Conservation (phyloP, 441 rosid species). For the Erysimum cheiri region DNA sequence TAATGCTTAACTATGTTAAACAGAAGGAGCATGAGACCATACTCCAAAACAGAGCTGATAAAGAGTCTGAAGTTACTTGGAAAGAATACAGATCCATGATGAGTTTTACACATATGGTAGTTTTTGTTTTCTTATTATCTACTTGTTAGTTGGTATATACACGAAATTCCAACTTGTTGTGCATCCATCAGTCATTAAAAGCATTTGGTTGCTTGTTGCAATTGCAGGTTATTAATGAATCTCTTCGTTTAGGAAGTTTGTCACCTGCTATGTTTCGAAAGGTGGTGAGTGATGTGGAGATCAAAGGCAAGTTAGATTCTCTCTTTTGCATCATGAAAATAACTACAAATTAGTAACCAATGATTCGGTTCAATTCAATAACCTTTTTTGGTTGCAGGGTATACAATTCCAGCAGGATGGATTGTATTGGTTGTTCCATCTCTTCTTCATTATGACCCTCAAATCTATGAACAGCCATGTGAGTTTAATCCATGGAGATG, state of each 20-base stretch:
- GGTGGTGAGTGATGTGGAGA: conserved; percentile 49
- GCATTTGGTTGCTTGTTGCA: neutral
- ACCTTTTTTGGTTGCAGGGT: conserved; percentile 16
- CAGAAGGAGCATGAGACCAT: conserved; percentile 53
- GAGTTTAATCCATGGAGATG: conserved; percentile 56
- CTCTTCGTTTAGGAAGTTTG: conserved; percentile 53
- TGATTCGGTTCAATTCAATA: neutral
- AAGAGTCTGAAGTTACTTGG: conserved; percentile 53
- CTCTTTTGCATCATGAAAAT: neutral
- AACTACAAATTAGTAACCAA: neutral
- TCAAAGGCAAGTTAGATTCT: conserved; percentile 43
- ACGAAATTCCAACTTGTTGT: neutral
- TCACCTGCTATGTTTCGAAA: conserved; percentile 56
- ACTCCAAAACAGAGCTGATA: conserved; percentile 37
- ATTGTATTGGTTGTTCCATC: conserved; percentile 30
- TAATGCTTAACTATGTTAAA: conserved; percentile 4
- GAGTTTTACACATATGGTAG: conserved; percentile 58
- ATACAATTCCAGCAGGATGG: conserved; percentile 38
- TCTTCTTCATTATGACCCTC: conserved; percentile 26
- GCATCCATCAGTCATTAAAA: neutral
- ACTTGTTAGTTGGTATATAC: neutral
- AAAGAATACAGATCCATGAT: conserved; percentile 57
- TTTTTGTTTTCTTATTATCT: neutral
- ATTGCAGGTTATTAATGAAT: conserved; percentile 57
- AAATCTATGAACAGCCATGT: conserved; percentile 42